Conservation (phyloP, 2,329 filamentous ascomycete species). For the Ophiostoma novo-ulmi region DNA sequence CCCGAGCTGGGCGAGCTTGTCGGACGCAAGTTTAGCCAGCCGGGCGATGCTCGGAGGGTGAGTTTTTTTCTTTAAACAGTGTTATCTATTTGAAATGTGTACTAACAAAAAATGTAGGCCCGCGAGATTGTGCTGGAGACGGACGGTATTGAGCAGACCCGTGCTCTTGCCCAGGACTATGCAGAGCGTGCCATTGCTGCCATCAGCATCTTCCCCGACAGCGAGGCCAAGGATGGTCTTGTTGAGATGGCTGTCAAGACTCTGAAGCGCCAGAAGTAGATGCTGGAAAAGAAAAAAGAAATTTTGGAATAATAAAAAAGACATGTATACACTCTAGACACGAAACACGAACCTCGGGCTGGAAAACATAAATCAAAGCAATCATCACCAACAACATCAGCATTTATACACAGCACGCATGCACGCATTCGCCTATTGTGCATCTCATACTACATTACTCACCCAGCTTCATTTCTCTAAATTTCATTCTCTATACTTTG, state of each 20-base stretch:
- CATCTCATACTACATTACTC: background rate
- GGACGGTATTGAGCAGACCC: constrained; percentile 86
- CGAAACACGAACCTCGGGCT: background rate
- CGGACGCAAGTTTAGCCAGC: constrained; percentile 77
- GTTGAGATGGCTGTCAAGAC: constrained; percentile 93
- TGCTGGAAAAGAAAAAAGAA: background rate
- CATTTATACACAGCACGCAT: background rate
- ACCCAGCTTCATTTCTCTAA: background rate
- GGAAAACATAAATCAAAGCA: background rate
- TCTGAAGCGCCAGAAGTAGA: constrained; percentile 75
- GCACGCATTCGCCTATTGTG: background rate
- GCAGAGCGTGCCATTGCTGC: constrained; percentile 79
- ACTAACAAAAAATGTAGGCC: constrained; percentile 52
- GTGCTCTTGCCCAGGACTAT: constrained; percentile 85
- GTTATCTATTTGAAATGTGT: constrained; percentile 7
- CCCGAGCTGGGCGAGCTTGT: constrained; percentile 81
- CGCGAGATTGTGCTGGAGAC: constrained; percentile 77
- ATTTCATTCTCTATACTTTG: background rate
- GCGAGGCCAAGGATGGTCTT: constrained; percentile 86
- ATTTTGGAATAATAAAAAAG: background rate
- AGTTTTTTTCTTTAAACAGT: constrained; percentile 34
- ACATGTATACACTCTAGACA: background rate
- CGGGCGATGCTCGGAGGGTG: constrained; percentile 82
- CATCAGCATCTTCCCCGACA: constrained; percentile 82
- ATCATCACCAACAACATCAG: background rate